A percentile compares a stretch with the other conserved stretches of the same genome.
Evolutionary conservation across 768 basidiomycete species (phyloP).

Genomic region (Lanmaoa pseudosensibilis): DNA sequence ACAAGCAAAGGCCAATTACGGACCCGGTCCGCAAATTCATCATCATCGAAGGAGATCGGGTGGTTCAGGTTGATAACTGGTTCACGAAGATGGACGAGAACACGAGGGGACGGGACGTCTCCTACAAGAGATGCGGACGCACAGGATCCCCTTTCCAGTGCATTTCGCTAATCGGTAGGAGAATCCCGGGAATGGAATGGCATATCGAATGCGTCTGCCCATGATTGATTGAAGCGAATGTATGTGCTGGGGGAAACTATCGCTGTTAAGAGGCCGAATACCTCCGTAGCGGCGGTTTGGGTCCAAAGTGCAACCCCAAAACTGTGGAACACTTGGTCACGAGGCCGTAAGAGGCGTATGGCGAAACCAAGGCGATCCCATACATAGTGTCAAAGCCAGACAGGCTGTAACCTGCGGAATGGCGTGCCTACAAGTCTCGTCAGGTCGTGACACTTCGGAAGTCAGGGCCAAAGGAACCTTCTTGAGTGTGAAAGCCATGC

Average conservation of each 20-base stretch:
- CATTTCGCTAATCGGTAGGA: not conserved
- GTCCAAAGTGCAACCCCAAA: not conserved
- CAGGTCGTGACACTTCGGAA: not conserved
- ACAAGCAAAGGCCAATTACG: not conserved
- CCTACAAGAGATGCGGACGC: not conserved
- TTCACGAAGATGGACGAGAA: not conserved
- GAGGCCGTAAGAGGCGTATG: not conserved
- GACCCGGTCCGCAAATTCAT: not conserved
- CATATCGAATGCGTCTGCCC: not conserved
- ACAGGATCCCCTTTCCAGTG: not conserved
- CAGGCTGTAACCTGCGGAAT: not conserved
- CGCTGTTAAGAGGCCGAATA: not conserved
- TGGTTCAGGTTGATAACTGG: not conserved
- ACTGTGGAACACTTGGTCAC: not conserved
- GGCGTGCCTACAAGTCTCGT: not conserved
- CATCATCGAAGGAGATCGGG: not conserved
- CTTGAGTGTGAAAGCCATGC: not conserved
- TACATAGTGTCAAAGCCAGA: not conserved
- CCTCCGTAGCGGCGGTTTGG: not conserved
- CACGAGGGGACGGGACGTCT: not conserved
- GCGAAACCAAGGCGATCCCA: not conserved
- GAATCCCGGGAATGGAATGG: not conserved
- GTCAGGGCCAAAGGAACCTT: not conserved
- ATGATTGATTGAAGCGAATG: conserved; percentile 3
- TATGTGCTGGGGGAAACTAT: not conserved